Percentiles rank a stretch among this genome's conserved stretches.
These are phyloP conservation scores for Dentiscutata heterogama DNA, from an alignment of 371 early-diverging fungal species.

Conservation along the genomic window DNA sequence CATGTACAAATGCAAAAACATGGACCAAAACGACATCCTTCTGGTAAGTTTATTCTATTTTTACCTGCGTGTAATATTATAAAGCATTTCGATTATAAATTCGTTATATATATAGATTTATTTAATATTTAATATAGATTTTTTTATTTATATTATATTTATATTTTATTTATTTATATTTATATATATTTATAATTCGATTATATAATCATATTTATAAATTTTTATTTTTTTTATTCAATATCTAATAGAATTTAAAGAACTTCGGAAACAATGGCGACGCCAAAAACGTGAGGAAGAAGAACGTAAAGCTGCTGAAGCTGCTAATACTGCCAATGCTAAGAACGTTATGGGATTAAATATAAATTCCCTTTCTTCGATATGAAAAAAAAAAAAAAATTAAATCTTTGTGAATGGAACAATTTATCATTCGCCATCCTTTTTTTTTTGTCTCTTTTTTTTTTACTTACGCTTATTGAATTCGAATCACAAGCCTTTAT, in stretches of 20 bases:
- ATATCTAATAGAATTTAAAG: constrained; percentile 67
- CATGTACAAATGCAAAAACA: constrained; percentile 81
- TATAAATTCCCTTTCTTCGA: constrained; percentile 11
- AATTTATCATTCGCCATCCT: not conserved
- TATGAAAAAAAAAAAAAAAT: constrained; percentile 35
- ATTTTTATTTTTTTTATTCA: not conserved
- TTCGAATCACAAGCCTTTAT: no score
- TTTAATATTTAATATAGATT: no score
- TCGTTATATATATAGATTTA: no score
- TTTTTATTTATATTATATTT: not conserved
- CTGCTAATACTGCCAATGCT: constrained; percentile 8
- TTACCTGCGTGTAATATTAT: no score
- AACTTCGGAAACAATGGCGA: constrained; percentile 62
- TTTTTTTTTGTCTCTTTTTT: not conserved
- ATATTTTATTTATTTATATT: not conserved
- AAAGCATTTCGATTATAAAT: no score
- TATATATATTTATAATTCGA: not conserved
- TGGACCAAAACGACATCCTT: constrained; percentile 60
- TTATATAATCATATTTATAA: not conserved
- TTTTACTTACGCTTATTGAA: no score
- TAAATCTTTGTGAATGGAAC: not conserved
- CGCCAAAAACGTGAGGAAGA: constrained; percentile 56
- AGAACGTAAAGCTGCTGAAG: constrained; percentile 55
- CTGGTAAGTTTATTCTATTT: constrained; percentile 47
- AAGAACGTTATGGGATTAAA: constrained; percentile 9